A percentile compares a stretch with the other conserved stretches of the same genome.
phyloP scores from a whole-genome alignment of 139 green algal genomes.

The Pedinophyceae sp. region DNA sequence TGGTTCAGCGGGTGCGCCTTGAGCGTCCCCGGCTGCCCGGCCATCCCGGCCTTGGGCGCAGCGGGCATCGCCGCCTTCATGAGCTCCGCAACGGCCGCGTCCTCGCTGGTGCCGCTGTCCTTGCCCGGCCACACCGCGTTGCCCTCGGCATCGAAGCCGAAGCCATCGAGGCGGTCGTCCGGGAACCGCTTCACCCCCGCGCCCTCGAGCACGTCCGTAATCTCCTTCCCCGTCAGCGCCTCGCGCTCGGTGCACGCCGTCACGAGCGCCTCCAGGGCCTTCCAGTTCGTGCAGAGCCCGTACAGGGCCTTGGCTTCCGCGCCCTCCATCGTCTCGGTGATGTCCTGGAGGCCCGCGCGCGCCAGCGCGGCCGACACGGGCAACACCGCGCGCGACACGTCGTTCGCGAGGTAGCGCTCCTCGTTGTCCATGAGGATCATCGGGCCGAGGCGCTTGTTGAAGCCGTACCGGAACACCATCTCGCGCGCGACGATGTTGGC shows the following conservation, averaged over 20 bases:
- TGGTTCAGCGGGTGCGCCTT: too few species aligned
- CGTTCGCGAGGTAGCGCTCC: conserved; percentile 28
- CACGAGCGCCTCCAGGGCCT: conserved; percentile 23
- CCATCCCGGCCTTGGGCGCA: too few species aligned
- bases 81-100: too few species aligned
- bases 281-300: conserved; percentile 68
- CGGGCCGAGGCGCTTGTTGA: conserved; percentile 46
- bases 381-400: conserved; percentile 22
- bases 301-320: conserved; percentile 81
- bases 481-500: conserved; percentile 69
- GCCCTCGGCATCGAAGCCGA: conserved; percentile 20
- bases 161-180: conserved; percentile 20
- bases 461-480: conserved; percentile 69
- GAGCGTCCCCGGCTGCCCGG: too few species aligned
- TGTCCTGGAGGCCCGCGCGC: conserved; percentile 31
- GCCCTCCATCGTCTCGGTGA: conserved; percentile 52
- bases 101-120: too few species aligned
- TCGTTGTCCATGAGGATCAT: conserved; percentile 50
- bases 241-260: conserved; percentile 19
- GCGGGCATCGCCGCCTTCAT: too few species aligned
- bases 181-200: conserved; percentile 10
- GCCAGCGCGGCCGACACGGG: conserved; percentile 27
- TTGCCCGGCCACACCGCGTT: conserved; percentile 19
- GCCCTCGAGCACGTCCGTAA: conserved; percentile 20
- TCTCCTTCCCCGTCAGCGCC: conserved; percentile 30